phyloP scores from a whole-genome alignment of 208 protist genomes.

The Leishmania major region DNA sequence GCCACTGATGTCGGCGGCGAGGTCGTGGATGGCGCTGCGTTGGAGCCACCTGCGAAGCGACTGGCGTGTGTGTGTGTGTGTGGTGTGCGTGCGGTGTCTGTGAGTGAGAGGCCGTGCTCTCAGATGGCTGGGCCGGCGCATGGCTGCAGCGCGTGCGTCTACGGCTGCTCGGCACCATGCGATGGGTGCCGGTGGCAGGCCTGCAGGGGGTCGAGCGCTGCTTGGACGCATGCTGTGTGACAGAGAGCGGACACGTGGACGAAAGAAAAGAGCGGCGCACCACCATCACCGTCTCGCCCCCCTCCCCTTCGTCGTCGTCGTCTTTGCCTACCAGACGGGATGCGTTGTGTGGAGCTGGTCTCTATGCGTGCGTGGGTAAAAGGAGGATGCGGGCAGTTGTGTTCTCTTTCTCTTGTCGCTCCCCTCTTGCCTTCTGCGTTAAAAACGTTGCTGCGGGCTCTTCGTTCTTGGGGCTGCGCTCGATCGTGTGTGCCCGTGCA shows the following conservation, averaged over 20 bases:
- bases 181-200: neutral
- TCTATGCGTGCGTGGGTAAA: neutral
- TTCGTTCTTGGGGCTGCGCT: neutral
- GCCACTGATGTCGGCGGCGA: too few species aligned
- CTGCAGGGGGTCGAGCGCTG: neutral
- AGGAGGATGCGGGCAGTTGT: neutral
- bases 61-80: neutral
- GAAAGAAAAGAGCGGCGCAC: too few species aligned
- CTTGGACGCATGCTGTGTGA: too few species aligned
- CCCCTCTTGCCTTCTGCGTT: neutral
- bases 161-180: neutral
- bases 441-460: neutral
- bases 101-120: neutral
- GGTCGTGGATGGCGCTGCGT: too few species aligned
- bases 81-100: too few species aligned
- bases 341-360: too few species aligned
- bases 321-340: too few species aligned
- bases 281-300: too few species aligned
- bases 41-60: neutral
- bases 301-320: neutral
- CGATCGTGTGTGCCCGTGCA: neutral
- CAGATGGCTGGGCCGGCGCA: too few species aligned
- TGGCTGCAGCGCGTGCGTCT: neutral
- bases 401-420: neutral
- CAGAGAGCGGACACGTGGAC: too few species aligned